Base-by-base conservation (phyloP, 2,329 filamentous ascomycete species). In the Diatrype stigma region DNA sequence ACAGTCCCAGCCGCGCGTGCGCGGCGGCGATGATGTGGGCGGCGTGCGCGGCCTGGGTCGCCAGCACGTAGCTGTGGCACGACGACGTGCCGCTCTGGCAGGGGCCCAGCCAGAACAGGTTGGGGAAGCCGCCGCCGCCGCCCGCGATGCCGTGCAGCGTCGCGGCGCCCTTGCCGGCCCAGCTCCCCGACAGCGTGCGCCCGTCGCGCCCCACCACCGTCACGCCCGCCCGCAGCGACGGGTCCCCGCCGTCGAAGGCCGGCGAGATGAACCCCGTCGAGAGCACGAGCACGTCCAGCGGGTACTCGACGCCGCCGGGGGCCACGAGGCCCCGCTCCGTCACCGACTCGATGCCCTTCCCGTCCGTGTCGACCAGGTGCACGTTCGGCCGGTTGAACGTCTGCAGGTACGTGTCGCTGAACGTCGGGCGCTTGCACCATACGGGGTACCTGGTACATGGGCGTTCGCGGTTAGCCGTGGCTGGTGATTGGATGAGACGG, bases 341-440 rank as follows among this genome's bases (percentile, higher is more conserved):
- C 6, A 78, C 64, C 2, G 63, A 53, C 3, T 75, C 69, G 2
- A 82, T 63, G 6, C 81, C 80, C 53, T 73, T 71, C 4, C 78
- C 80, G 28, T 78, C 65, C 0, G 81, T 86, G 60, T 87, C 80
- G 16, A 87, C 70, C 0, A 87, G 75, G 6, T 73, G 71, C 3
- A 87, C 83, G 57, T 83, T 77, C 0, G 72, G 65, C 28, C 60
- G 62, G 65, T 87, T 87, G 73, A 86, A 87, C 0, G 76, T 57
- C 2, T 71, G 60, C 0, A 86, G 73, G 58, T 83, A 86, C 5
- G 76, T 72, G 58, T 86, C 80, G 64, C 81, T 80, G 65, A 85
- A 86, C 38, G 71, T 76, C 0, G 83, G 82, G 0, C 84, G 75
- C 63, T 87, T 87, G 70, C 84, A 87, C 75, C 78, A 84, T 0